Evolutionary conservation across 2,329 filamentous ascomycete species (phyloP), one percentile per base, ranked within the genome.

Genomic region (Aschersonia sp.): DNA sequence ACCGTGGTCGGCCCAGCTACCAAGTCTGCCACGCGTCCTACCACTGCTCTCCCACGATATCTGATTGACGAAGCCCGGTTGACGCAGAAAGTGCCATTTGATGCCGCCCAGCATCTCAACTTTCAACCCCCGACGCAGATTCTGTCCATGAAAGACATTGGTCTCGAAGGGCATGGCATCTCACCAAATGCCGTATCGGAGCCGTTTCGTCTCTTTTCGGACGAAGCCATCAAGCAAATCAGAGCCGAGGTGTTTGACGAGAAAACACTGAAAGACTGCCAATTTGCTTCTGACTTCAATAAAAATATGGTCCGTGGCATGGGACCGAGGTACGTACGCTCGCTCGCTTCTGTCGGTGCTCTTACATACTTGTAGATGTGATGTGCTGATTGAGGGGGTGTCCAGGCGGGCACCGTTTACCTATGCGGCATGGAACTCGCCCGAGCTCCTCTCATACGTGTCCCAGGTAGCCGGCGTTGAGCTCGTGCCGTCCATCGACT

Each of bases 161-260:
- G 74, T 2, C 73, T 75, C 41, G 67, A 75, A 37, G 67, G 69
- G 48, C 67, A 65, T 45, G 80, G 79, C 5, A 69, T 84, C 30
- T 84, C 81, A 1, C 71, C 71, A 1, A 66, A 78, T 45, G 81
- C 78, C 10, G 78, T 81, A 46, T 81, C 79, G 0, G 74, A 82
- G 49, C 78, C 79, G 0, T 84, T 84, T 58, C 68, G 68, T 4
- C 67, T 84, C 30, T 84, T 84, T 61, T 75, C 74, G 9, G 56
- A 68, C 32, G 76, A 81, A 44, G 79, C 79, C 2, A 69, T 84
- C 45, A 62, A 73, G 55, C 69, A 73, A 46, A 82, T 84, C 71
- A 70, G 81, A 47, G 63, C 63, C 4, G 80, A 84, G 58, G 70
- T 83, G n/a, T 65, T 82, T 40, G 71, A 70, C 44, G 66, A 73